phyloP scores from a whole-genome alignment of 768 basidiomycete species.

The Tylopilus sp. region DNA sequence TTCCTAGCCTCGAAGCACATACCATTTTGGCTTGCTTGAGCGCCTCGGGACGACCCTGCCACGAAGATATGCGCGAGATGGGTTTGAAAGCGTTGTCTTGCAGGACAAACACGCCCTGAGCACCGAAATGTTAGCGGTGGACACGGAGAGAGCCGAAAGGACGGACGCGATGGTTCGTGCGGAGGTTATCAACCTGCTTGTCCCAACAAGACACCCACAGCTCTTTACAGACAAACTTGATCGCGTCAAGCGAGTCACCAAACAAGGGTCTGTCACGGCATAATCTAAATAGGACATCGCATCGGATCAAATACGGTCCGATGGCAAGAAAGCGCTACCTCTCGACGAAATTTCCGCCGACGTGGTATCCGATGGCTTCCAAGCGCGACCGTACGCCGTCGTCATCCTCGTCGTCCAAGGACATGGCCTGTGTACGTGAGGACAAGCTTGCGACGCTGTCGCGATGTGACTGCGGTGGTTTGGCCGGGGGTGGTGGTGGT shows the following conservation, averaged over 20 bases:
- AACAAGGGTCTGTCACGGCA: conserved; percentile 75
- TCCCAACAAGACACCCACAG: conserved; percentile 85
- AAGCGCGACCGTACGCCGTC: conserved; percentile 65
- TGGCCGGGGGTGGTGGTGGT: conserved; percentile 39
- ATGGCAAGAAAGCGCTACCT: conserved; percentile 42
- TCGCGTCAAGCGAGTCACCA: conserved; percentile 78
- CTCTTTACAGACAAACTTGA: conserved; percentile 97
- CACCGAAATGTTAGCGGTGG: not conserved
- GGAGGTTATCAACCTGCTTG: conserved; percentile 84
- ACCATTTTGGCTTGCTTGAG: conserved; percentile 70
- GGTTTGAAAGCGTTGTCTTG: conserved; percentile 92
- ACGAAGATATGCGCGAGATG: conserved; percentile 74
- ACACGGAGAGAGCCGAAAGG: not conserved
- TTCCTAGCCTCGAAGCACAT: conserved; percentile 16
- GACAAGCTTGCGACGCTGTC: conserved; percentile 35
- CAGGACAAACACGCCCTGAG: conserved; percentile 73
- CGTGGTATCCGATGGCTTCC: conserved; percentile 81
- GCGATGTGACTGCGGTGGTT: conserved; percentile 21
- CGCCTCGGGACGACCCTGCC: conserved; percentile 73
- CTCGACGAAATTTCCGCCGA: conserved; percentile 84
- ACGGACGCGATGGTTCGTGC: conserved; percentile 89
- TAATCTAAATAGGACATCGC: conserved; percentile 43
- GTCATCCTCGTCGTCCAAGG: conserved; percentile 60
- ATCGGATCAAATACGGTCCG: not conserved
- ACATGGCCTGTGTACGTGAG: conserved; percentile 10